These are phyloP conservation scores for Barnettozyma pratensis DNA, from an alignment of 805 yeast genomes.

Conservation along the genomic window DNA sequence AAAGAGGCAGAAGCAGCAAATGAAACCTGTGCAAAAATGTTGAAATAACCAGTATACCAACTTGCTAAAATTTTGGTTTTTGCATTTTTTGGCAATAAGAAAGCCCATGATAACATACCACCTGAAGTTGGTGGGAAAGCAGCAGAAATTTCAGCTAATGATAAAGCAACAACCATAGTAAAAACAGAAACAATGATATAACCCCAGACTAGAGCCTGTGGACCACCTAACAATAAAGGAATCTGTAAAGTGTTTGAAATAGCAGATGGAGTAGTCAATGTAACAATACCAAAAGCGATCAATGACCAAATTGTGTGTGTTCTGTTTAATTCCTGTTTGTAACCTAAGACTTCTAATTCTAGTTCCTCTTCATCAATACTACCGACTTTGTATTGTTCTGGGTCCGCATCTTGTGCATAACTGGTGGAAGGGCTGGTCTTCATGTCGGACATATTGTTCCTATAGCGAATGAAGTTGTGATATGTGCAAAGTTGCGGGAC, in stretches of 20 bases:
- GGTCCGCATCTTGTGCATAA: background rate
- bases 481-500: background rate
- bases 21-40: conserved; percentile 24
- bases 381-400: background rate
- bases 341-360: conserved; percentile 20
- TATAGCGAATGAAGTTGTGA: too few relatives aligned
- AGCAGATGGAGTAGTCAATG: conserved; percentile 24
- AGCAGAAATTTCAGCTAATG: conserved; percentile 30
- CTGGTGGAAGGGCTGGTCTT: background rate
- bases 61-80: conserved; percentile 23
- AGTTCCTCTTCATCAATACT: conserved; percentile 4
- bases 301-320: conserved; percentile 21
- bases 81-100: conserved; percentile 24
- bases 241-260: conserved; percentile 22
- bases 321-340: conserved; percentile 24
- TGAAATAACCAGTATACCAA: conserved; percentile 29
- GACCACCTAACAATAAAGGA: conserved; percentile 23
- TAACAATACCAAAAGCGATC: conserved; percentile 22
- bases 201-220: conserved; percentile 26
- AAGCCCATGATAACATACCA: conserved; percentile 33
- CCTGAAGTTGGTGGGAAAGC: conserved; percentile 30
- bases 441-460: conserved; percentile 1
- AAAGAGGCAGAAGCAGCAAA: conserved; percentile 24
- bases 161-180: conserved; percentile 22
- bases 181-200: conserved; percentile 23